A percentile compares a stretch with the other conserved stretches of the same genome.
Evolutionary conservation across 2,329 filamentous ascomycete genomes (phyloP).

Genomic region (Apiospora sp.): DNA sequence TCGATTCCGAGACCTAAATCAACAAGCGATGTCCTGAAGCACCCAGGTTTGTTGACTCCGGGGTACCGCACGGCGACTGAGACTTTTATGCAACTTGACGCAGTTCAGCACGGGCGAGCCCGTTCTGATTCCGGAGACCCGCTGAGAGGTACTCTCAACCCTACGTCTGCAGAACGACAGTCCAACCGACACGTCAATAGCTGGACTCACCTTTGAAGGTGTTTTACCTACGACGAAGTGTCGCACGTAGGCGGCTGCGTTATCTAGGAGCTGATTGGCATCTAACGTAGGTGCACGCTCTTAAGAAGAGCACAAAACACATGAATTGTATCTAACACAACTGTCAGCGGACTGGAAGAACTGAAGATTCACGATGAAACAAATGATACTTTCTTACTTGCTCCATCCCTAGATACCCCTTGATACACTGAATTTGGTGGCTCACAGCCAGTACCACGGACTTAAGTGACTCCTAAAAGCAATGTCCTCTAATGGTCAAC

Average conservation of each 20-base stretch:
- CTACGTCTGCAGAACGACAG: constrained; percentile 27
- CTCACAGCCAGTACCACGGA: neutral
- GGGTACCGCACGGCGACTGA: constrained; percentile 2
- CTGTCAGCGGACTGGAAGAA: neutral
- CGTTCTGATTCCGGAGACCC: neutral
- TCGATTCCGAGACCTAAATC: neutral
- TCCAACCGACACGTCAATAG: constrained; percentile 29
- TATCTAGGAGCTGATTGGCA: neutral
- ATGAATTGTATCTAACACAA: neutral
- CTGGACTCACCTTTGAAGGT: constrained; percentile 29
- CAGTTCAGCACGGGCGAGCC: neutral
- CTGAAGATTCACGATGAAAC: neutral
- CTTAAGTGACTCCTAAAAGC: too few species aligned
- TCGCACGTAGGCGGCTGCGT: neutral
- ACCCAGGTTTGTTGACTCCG: constrained; percentile 23
- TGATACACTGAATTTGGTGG: neutral
- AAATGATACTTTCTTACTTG: neutral
- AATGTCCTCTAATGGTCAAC: too few species aligned
- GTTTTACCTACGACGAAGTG: neutral
- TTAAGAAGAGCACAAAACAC: neutral
- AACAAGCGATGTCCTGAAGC: neutral
- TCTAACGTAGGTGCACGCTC: neutral
- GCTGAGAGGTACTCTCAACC: constrained; percentile 29
- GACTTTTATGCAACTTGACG: neutral
- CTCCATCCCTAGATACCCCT: constrained; percentile 8